These are phyloP conservation scores for Aspergillus intermedius DNA, from an alignment of 2,329 filamentous ascomycete genomes.

Conservation along the genomic window DNA sequence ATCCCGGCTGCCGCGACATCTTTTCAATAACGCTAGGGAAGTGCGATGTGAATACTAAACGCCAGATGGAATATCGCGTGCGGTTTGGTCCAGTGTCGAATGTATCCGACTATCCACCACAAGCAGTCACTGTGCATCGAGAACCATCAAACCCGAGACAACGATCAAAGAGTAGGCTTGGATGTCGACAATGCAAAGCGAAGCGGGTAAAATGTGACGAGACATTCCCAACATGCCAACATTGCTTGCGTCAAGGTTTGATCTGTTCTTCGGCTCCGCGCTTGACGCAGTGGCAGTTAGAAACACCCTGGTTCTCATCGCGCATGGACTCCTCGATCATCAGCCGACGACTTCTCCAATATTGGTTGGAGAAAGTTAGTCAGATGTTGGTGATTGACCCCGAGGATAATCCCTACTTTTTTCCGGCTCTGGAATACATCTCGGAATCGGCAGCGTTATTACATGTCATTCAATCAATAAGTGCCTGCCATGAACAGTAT, in stretches of 20 bases:
- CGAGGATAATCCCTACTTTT: conserved; percentile 10
- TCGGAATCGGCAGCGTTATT: conserved; percentile 8
- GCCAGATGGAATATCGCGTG: too few species aligned
- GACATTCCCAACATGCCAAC: conserved; percentile 11
- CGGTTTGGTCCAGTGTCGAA: too few species aligned
- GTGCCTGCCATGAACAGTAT: conserved; percentile 11
- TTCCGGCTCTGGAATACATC: conserved; percentile 7
- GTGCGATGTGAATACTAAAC: too few species aligned
- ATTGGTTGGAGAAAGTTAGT: conserved; percentile 12
- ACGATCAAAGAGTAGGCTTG: conserved; percentile 7
- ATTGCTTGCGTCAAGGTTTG: conserved; percentile 9
- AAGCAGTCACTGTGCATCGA: too few species aligned
- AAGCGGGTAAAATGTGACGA: conserved; percentile 17
- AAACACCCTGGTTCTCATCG: conserved; percentile 8
- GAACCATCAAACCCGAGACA: too few species aligned
- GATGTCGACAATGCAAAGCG: conserved; percentile 14
- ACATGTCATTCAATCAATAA: conserved; percentile 10
- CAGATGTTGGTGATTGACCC: conserved; percentile 9
- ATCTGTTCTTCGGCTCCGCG: conserved; percentile 8
- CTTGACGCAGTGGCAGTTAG: conserved; percentile 9
- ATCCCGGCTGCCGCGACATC: too few species aligned
- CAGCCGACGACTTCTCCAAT: conserved; percentile 9
- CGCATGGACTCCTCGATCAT: background rate
- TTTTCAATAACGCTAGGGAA: too few species aligned
- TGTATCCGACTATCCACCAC: too few species aligned